Evolutionary conservation across 1,284 basidiomycete genomes (phyloP).

Genomic region (Veloboletus limbatus): DNA sequence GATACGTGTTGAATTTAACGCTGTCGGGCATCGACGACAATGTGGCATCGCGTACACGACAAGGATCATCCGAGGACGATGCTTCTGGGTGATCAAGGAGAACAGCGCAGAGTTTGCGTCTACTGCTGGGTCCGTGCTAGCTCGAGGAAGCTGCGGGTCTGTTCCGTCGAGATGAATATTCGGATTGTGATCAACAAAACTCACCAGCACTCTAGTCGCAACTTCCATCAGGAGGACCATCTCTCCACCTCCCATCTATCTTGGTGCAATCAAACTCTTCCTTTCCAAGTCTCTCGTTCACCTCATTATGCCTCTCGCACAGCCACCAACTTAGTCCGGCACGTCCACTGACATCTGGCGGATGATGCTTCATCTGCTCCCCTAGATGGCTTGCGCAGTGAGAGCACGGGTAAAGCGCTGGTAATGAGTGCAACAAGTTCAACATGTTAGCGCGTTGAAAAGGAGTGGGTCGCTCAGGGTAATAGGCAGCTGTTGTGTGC

Average conservation of each 20-base stretch:
- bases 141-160: background rate
- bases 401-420: conserved; percentile 82
- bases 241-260: conserved; percentile 85
- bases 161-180: background rate
- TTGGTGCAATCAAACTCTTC: conserved; percentile 74
- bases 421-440: conserved; percentile 71
- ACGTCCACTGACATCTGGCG: conserved; percentile 74
- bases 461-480: conserved; percentile 74
- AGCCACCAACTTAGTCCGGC: conserved; percentile 78
- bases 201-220: conserved; percentile 61
- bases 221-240: conserved; percentile 82
- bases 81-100: too few relatives aligned
- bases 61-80: background rate
- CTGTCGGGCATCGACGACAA: background rate
- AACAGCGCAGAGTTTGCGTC: background rate
- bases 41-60: conserved; percentile 1
- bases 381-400: conserved; percentile 83
- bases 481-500: conserved; percentile 91
- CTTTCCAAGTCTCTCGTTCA: conserved; percentile 86
- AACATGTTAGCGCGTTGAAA: conserved; percentile 80
- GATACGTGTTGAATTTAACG: background rate
- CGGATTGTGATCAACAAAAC: background rate
- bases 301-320: conserved; percentile 88
- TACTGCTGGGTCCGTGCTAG: background rate
- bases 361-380: conserved; percentile 58